Evolutionary conservation across 1,139 yeast genomes (phyloP), one percentile per base, ranked within the genome.

Genomic region (Nadsonia commutata): DNA sequence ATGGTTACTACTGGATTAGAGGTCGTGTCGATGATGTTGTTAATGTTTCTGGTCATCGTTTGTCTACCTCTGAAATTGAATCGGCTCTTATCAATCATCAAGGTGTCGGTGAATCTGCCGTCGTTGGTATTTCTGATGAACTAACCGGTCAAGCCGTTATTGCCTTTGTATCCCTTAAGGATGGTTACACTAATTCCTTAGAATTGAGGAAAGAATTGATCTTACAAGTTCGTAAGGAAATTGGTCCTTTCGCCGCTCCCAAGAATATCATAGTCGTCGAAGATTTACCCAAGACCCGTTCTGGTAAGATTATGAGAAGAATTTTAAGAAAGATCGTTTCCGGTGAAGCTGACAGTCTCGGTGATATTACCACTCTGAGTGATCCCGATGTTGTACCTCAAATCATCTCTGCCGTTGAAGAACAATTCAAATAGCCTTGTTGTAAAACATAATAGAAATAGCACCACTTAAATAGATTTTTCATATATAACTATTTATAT

Each of bases 21-120:
- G 97, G 98, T 56, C 83, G 98, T 69, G 97, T 90, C 53, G 98
- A 90, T 64, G 98, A 90, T 58, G 97, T 90, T 51, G 97, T 90
- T 55, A 90, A 90, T 62, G 97, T 90, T 43, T 81, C 94, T 46
- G 98, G 98, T 53, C 98, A 90, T 67, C 81, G 98, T 67, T 73
- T 90, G 57, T 86, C 96, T 19, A 90, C 98, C 43, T 88, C 97
- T 42, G 98, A 90, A 67, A 90, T 90, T 57, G 98, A 90, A 69
- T 84, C 96, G 36, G 93, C 94, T 36, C 71, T 90, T 54, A 72
- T 78, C 53, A 88, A 81, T 62, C 85, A 84, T 66, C 69, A 70
- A 20, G 74, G 76, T 48, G 95, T 90, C 44, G 78, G 88, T 47
- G 98, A 90, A 67, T 72, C 94, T 52, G 97, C 98, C 22, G 97